phyloP scores from a whole-genome alignment of 441 rosid species.

The Populus hybrid region DNA sequence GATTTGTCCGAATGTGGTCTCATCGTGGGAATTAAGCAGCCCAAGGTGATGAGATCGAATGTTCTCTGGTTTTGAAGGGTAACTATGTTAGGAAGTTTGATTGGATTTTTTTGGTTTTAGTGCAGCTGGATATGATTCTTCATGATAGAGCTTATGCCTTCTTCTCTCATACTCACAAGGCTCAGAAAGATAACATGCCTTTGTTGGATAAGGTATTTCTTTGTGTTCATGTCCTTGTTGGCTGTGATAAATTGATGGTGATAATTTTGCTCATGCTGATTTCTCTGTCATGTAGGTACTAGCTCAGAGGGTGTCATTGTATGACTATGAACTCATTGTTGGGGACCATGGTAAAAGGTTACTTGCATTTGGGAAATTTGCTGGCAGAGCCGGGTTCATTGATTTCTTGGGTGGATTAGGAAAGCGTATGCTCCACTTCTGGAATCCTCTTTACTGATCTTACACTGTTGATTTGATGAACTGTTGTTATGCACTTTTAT shows the following conservation, averaged over 20 bases:
- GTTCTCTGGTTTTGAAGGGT: background rate
- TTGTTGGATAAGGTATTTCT: constrained; percentile 70
- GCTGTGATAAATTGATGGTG: background rate
- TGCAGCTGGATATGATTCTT: constrained; percentile 79
- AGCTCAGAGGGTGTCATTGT: constrained; percentile 66
- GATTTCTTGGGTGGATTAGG: constrained; percentile 85
- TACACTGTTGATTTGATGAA: background rate
- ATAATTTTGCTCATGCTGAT: constrained; percentile 3
- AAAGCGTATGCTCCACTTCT: constrained; percentile 48
- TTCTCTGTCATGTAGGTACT: constrained; percentile 44
- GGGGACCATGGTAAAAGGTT: constrained; percentile 70
- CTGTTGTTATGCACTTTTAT: background rate
- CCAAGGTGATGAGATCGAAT: constrained; percentile 44
- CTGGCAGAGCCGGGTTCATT: constrained; percentile 92
- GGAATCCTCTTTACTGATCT: constrained; percentile 2
- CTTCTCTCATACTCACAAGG: constrained; percentile 95
- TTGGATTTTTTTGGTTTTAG: constrained; percentile 10
- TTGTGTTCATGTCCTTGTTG: background rate
- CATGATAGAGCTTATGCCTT: constrained; percentile 90
- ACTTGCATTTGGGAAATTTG: constrained; percentile 88
- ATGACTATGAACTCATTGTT: constrained; percentile 88
- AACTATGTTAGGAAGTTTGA: constrained; percentile 1
- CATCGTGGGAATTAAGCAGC: constrained; percentile 70
- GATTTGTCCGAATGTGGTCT: constrained; percentile 53
- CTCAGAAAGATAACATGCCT: constrained; percentile 91